Conservation (phyloP, 2,329 filamentous ascomycete genomes). For the Didymosphaeria variabile region DNA sequence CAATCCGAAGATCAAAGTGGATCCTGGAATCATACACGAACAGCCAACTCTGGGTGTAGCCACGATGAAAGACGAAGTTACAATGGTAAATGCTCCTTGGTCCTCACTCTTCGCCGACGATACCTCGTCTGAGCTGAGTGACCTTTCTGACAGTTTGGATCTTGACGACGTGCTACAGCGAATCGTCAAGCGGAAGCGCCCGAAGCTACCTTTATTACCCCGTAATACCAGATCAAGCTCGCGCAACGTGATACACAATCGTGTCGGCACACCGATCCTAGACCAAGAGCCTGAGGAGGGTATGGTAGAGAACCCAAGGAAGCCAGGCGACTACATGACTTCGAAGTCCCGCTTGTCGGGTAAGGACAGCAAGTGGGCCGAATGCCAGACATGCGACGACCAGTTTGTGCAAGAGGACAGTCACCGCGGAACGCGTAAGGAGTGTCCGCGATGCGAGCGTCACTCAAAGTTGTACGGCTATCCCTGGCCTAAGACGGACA, state of each 20-base stretch:
- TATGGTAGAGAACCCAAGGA: constrained; percentile 41
- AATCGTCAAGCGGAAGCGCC: constrained; percentile 47
- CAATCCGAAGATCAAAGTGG: constrained; percentile 32
- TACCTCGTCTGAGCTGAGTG: constrained; percentile 49
- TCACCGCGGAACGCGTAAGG: constrained; percentile 78
- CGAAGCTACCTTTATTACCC: constrained; percentile 27
- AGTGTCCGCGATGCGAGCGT: constrained; percentile 91
- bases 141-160: constrained; percentile 49
- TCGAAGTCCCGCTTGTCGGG: constrained; percentile 79
- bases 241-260: constrained; percentile 37
- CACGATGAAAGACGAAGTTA: constrained; percentile 39
- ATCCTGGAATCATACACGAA: constrained; percentile 30
- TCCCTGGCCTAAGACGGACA: constrained; percentile 94
- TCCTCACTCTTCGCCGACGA: constrained; percentile 41
- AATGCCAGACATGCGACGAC: constrained; percentile 82
- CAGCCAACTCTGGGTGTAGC: constrained; percentile 41
- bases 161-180: constrained; percentile 49
- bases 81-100: constrained; percentile 42
- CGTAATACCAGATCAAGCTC: constrained; percentile 50
- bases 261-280: constrained; percentile 41
- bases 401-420: constrained; percentile 90
- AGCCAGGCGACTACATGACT: constrained; percentile 73
- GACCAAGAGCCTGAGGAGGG: constrained; percentile 31
- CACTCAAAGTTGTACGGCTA: constrained; percentile 97
- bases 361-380: constrained; percentile 82